Percentiles rank a stretch among this genome's conserved stretches.
phyloP scores from a whole-genome alignment of 257 asterid genomes.

The Coffea canephora region DNA sequence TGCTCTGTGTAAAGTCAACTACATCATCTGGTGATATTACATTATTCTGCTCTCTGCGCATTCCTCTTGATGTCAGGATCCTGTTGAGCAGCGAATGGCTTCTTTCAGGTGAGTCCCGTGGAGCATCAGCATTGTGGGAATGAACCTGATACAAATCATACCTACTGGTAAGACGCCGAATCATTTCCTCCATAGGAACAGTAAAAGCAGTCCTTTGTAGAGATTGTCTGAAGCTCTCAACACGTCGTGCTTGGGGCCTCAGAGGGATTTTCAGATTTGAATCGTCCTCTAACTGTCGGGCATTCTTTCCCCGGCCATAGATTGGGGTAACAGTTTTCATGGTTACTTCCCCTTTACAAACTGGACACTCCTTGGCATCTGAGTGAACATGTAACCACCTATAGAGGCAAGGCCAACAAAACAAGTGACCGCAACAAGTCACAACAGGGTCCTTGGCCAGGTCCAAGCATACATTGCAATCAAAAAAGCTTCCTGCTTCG shows the following conservation, averaged over 20 bases:
- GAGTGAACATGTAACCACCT: constrained; percentile 89
- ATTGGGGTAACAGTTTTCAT: constrained; percentile 74
- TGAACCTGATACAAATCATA: constrained; percentile 44
- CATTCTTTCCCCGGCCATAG: constrained; percentile 65
- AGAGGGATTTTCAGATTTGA: constrained; percentile 52
- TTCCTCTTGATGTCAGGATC: constrained; percentile 67
- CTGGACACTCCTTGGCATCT: constrained; percentile 89
- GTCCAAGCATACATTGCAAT: constrained; percentile 92
- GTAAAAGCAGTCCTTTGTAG: constrained; percentile 64
- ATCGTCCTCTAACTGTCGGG: constrained; percentile 39
- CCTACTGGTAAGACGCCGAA: constrained; percentile 64
- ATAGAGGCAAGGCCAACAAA: constrained; percentile 96
- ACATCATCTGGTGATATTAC: constrained; percentile 46
- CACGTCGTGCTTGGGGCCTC: constrained; percentile 64
- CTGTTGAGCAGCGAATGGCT: constrained; percentile 60
- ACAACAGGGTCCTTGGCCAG: constrained; percentile 91
- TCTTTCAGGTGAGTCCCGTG: constrained; percentile 71
- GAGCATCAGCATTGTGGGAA: constrained; percentile 34
- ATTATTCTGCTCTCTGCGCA: constrained; percentile 61
- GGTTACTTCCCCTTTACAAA: constrained; percentile 94
- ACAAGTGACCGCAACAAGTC: constrained; percentile 95
- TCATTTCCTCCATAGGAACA: constrained; percentile 87
- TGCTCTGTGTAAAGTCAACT: constrained; percentile 54
- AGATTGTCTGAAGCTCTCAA: constrained; percentile 63
- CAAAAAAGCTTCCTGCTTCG: constrained; percentile 76